Evolutionary conservation across 2,329 filamentous ascomycete genomes (phyloP).

Genomic region (Harringtonia lauricola): DNA sequence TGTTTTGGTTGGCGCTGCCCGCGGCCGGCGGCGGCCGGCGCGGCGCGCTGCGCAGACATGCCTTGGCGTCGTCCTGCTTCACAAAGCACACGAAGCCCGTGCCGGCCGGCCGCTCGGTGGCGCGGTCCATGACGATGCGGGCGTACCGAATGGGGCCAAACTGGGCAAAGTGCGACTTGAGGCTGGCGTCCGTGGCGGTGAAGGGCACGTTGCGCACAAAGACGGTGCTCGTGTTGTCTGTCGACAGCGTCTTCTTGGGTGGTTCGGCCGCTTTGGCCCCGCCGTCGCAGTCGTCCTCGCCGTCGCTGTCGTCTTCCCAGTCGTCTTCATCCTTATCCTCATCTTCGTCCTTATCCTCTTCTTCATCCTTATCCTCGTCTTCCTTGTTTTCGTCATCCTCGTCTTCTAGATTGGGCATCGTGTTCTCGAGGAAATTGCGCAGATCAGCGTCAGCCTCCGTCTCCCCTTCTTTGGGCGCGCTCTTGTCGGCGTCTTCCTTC

Average conservation of each 20-base stretch:
- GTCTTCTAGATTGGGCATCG: slow-evolving; percentile 45
- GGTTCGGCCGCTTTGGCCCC: slow-evolving; percentile 23
- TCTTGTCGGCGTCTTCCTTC: slow-evolving; percentile 18
- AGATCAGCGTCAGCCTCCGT: slow-evolving; percentile 28
- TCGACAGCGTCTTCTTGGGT: slow-evolving; percentile 22
- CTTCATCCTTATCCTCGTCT: slow-evolving; percentile 38
- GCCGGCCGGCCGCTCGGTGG: slow-evolving; percentile 76
- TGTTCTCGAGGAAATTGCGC: slow-evolving; percentile 46
- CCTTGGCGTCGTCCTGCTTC: slow-evolving; percentile 60
- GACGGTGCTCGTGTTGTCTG: slow-evolving; percentile 64
- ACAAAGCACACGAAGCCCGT: slow-evolving; percentile 95
- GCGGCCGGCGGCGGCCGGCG: slow-evolving; percentile 20
- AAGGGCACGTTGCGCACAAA: slow-evolving; percentile 95
- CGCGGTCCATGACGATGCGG: slow-evolving; percentile 76
- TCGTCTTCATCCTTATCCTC: slow-evolving; percentile 31
- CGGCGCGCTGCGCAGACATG: slow-evolving; percentile 68
- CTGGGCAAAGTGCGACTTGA: slow-evolving; percentile 75
- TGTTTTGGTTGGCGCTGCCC: not conserved
- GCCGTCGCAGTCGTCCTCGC: slow-evolving; percentile 20
- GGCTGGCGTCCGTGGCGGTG: slow-evolving; percentile 67
- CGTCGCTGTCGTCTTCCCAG: slow-evolving; percentile 29
- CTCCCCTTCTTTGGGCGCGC: slow-evolving; percentile 16
- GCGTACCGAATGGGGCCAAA: slow-evolving; percentile 90
- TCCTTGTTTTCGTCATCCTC: slow-evolving; percentile 42
- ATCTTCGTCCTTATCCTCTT: slow-evolving; percentile 36